Conservation (phyloP, 768 basidiomycete species). For the Stropharia rugosoannulata region DNA sequence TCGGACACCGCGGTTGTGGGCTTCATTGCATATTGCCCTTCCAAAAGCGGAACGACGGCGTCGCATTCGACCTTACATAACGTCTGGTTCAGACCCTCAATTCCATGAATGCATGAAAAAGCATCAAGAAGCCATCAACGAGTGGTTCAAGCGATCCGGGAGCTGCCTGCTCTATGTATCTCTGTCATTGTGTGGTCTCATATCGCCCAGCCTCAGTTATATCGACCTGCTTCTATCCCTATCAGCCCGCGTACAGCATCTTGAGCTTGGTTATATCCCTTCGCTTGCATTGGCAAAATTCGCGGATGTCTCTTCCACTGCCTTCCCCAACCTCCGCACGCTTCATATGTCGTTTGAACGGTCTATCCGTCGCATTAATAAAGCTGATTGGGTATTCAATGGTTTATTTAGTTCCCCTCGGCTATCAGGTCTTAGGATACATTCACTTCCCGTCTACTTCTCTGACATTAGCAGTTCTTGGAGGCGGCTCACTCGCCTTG, state of each 20-base stretch:
- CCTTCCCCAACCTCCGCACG: neutral
- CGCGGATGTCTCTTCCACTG: neutral
- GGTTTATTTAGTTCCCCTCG: conserved; percentile 8
- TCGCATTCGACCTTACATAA: too few relatives aligned
- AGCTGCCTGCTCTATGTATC: neutral
- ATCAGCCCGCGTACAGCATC: neutral
- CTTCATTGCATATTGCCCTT: neutral
- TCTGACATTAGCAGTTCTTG: conserved; percentile 5
- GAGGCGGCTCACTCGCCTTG: conserved; percentile 8
- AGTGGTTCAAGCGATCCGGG: neutral
- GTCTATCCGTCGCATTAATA: too few relatives aligned
- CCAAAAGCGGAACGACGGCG: neutral
- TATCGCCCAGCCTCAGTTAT: neutral
- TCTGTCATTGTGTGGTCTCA: neutral
- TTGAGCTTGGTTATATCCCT: neutral
- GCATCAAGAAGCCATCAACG: neutral
- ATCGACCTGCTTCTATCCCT: neutral
- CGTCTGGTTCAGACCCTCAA: neutral
- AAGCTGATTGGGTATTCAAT: conserved; percentile 1
- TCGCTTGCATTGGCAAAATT: neutral
- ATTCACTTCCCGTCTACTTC: conserved; percentile 2
- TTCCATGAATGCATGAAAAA: neutral
- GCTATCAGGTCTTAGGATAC: conserved; percentile 7
- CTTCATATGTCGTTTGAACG: neutral
- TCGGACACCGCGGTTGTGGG: neutral